These are phyloP conservation scores for Russula earlei DNA, from an alignment of 768 basidiomycete species.

Conservation along the genomic window DNA sequence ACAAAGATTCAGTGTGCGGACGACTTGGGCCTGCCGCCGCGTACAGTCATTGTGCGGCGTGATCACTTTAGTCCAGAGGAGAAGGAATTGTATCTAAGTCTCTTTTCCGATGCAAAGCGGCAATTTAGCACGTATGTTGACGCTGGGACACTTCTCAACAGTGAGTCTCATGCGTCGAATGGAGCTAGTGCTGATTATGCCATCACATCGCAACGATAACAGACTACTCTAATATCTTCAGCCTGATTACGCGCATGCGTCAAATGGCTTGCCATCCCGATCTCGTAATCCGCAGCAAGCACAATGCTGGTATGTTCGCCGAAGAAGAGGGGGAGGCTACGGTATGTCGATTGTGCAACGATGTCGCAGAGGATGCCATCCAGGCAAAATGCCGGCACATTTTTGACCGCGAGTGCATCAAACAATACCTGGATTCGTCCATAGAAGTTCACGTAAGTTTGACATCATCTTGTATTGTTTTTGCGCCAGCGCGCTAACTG, in stretches of 20 bases:
- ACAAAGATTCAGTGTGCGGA: conserved; percentile 93
- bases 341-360: conserved; percentile 92
- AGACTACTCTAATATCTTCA: conserved; percentile 90
- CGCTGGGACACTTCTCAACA: conserved; percentile 85
- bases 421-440: conserved; percentile 75
- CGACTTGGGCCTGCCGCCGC: conserved; percentile 89
- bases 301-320: conserved; percentile 54
- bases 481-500: no score
- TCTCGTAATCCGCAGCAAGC: conserved; percentile 82
- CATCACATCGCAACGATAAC: neutral
- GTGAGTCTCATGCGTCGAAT: conserved; percentile 37
- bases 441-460: conserved; percentile 48
- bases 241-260: conserved; percentile 89
- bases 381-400: conserved; percentile 88
- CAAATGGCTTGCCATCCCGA: conserved; percentile 96
- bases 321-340: conserved; percentile 63
- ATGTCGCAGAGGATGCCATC: conserved; percentile 95
- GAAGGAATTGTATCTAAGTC: conserved; percentile 84
- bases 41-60: conserved; percentile 77
- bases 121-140: conserved; percentile 87
- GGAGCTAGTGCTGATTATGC: neutral
- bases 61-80: conserved; percentile 97
- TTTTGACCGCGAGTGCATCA: conserved; percentile 94
- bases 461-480: neutral
- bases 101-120: conserved; percentile 89